These are phyloP conservation scores for Lagenidium sp. DNA, from an alignment of 352 stramenopile species.

Conservation along the genomic window DNA sequence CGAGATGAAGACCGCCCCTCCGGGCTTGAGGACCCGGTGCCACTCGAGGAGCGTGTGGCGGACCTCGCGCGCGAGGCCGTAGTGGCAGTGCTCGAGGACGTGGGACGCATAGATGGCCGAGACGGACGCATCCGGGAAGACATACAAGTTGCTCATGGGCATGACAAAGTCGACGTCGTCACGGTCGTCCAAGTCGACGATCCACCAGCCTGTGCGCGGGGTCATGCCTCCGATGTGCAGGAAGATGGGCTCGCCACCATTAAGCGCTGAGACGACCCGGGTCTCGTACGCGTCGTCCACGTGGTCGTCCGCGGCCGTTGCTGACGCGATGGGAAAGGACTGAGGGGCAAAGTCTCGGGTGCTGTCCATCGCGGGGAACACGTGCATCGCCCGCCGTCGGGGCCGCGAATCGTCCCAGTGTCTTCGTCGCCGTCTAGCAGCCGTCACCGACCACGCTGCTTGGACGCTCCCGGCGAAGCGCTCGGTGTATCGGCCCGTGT, in stretches of 20 bases:
- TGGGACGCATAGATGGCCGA: constrained; percentile 64
- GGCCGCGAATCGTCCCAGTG: too few species aligned
- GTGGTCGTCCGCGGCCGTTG: constrained; percentile 21
- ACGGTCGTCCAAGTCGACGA: constrained; percentile 49
- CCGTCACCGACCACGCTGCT: too few species aligned
- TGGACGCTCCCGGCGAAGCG: constrained; percentile 41
- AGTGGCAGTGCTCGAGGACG: constrained; percentile 64
- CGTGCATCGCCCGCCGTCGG: constrained; percentile 28
- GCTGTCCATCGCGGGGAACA: constrained; percentile 23
- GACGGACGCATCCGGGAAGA: constrained; percentile 50
- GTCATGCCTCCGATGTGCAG: constrained; percentile 57
- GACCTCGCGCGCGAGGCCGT: constrained; percentile 41
- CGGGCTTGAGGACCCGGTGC: constrained; percentile 51
- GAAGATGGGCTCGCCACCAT: constrained; percentile 21
- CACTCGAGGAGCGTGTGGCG: constrained; percentile 51
- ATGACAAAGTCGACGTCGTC: constrained; percentile 50
- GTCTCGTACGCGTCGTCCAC: constrained; percentile 28
- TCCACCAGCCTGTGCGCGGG: constrained; percentile 39
- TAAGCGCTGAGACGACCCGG: constrained; percentile 20
- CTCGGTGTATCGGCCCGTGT: constrained; percentile 40
- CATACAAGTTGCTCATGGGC: constrained; percentile 58
- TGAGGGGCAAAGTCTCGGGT: constrained; percentile 11
- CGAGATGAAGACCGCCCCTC: constrained; percentile 41
- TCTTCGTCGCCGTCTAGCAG: too few species aligned
- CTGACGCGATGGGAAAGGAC: constrained; percentile 26